Percentiles rank a stretch among this genome's conserved stretches.
phyloP scores from a whole-genome alignment of 352 stramenopile genomes.

The Phytophthora sp. region DNA sequence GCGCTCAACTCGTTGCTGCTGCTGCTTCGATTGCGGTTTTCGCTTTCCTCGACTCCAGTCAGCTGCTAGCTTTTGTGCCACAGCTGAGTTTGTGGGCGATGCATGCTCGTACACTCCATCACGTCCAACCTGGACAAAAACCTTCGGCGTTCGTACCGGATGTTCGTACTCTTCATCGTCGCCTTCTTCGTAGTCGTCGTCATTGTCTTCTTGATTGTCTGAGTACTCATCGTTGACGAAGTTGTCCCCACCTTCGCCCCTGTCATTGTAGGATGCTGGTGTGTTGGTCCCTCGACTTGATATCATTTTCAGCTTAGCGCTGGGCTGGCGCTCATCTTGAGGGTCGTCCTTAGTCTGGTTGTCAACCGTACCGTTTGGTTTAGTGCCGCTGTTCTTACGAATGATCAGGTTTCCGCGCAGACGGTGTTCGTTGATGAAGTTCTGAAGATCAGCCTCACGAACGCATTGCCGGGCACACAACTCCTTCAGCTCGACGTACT shows the following conservation, averaged over 20 bases:
- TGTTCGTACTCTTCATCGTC: slow-evolving; percentile 31
- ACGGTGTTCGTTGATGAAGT: slow-evolving; percentile 84
- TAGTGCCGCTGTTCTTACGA: slow-evolving; percentile 31
- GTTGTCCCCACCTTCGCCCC: slow-evolving; percentile 13
- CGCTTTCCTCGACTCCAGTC: slow-evolving; percentile 29
- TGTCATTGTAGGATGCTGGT: slow-evolving; percentile 21
- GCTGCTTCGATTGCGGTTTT: slow-evolving; percentile 27
- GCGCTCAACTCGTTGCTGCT: slow-evolving; percentile 43
- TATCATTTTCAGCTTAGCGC: slow-evolving; percentile 21
- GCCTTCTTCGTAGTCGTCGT: slow-evolving; percentile 29
- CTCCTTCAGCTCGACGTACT: slow-evolving; percentile 81
- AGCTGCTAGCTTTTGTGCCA: slow-evolving; percentile 44
- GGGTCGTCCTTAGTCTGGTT: slow-evolving; percentile 20
- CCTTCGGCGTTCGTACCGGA: slow-evolving; percentile 40
- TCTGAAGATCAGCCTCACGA: slow-evolving; percentile 76
- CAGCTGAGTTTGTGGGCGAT: slow-evolving; percentile 31
- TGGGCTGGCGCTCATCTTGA: slow-evolving; percentile 8
- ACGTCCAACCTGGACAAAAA: slow-evolving; percentile 54
- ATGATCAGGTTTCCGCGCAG: slow-evolving; percentile 74
- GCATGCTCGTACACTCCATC: slow-evolving; percentile 47
- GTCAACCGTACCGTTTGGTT: slow-evolving; percentile 11
- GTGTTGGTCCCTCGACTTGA: slow-evolving; percentile 35
- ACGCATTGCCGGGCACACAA: slow-evolving; percentile 79
- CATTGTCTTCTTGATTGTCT: slow-evolving; percentile 31
- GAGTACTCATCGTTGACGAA: slow-evolving; percentile 29